Percentiles rank a stretch among this genome's conserved stretches.
Evolutionary conservation across 176 grass and related monocot genomes (phyloP).

Genomic region (Aegilops tauschii): DNA sequence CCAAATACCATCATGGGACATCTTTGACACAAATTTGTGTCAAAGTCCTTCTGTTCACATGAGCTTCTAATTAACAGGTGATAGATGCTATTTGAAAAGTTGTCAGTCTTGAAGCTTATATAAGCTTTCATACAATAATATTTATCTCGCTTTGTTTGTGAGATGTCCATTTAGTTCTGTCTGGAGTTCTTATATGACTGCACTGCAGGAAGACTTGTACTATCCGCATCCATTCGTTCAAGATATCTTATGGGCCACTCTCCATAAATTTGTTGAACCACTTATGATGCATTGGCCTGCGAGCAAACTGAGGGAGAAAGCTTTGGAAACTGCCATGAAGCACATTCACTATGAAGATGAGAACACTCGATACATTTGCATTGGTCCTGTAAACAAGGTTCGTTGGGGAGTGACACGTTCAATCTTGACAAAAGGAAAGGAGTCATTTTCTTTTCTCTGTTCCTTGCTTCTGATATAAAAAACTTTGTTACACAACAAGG

Average conservation of each 20-base stretch:
- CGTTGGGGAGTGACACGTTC: too few species aligned
- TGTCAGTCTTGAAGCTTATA: too few species aligned
- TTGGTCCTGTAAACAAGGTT: conserved; percentile 94
- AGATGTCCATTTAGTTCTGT: neutral
- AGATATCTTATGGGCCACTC: conserved; percentile 79
- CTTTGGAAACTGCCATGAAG: conserved; percentile 62
- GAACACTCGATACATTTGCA: conserved; percentile 83
- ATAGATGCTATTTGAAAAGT: too few species aligned
- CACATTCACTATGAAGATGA: conserved; percentile 97
- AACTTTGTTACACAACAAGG: neutral
- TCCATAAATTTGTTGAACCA: conserved; percentile 85
- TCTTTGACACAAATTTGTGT: too few species aligned
- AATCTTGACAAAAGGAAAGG: conserved; percentile 6
- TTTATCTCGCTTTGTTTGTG: neutral
- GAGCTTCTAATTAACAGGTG: too few species aligned
- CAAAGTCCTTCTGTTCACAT: too few species aligned
- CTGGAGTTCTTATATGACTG: conserved; percentile 9
- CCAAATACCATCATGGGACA: too few species aligned
- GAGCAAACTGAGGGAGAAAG: conserved; percentile 70
- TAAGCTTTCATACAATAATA: too few species aligned
- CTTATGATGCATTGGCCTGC: conserved; percentile 75
- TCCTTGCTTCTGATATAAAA: neutral
- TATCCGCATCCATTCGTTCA: conserved; percentile 82
- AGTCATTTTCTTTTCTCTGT: neutral
- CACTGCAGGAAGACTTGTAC: conserved; percentile 78